Percentiles rank a stretch among this genome's conserved stretches.
Conservation (phyloP, 768 basidiomycete genomes). For the Pulveroboletus sp. region DNA sequence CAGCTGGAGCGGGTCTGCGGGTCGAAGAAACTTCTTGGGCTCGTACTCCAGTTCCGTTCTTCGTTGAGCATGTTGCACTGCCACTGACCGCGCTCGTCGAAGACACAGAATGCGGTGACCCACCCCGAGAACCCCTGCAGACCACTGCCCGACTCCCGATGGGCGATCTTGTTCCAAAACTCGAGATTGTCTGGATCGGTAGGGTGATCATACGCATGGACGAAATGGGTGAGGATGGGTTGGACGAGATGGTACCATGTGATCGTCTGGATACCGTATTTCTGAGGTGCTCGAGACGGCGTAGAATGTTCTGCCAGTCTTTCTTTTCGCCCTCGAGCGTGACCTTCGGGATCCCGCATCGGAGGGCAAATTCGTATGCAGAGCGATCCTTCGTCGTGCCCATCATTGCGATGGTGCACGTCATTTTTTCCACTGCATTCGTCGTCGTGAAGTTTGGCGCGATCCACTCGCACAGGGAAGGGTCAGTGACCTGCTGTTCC, state of each 20-base stretch:
- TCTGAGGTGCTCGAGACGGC: constrained; percentile 36
- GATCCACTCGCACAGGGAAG: constrained; percentile 36
- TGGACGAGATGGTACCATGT: constrained; percentile 39
- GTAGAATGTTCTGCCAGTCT: constrained; percentile 37
- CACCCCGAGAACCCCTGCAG: constrained; percentile 34
- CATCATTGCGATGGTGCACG: constrained; percentile 40
- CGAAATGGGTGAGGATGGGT: constrained; percentile 36
- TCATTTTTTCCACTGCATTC: constrained; percentile 34
- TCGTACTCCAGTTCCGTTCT: constrained; percentile 26
- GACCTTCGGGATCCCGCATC: constrained; percentile 42
- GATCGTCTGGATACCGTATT: constrained; percentile 34
- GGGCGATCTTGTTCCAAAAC: constrained; percentile 37
- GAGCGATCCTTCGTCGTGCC: constrained; percentile 40
- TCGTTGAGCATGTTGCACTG: constrained; percentile 28
- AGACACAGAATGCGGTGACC: constrained; percentile 37
- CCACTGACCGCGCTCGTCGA: constrained; percentile 30
- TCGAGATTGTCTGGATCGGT: constrained; percentile 26
- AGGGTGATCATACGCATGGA: constrained; percentile 34
- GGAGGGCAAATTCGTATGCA: constrained; percentile 25
- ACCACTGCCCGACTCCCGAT: constrained; percentile 26
- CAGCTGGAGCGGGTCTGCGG: constrained; percentile 23
- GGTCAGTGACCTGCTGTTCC: constrained; percentile 20
- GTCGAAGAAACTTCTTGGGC: constrained; percentile 31
- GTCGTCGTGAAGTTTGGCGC: constrained; percentile 44
- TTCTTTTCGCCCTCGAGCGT: constrained; percentile 39